Evolutionary conservation across 2,329 filamentous ascomycete species (phyloP), one percentile per base, ranked within the genome.

Genomic region (Fusarium longipes): DNA sequence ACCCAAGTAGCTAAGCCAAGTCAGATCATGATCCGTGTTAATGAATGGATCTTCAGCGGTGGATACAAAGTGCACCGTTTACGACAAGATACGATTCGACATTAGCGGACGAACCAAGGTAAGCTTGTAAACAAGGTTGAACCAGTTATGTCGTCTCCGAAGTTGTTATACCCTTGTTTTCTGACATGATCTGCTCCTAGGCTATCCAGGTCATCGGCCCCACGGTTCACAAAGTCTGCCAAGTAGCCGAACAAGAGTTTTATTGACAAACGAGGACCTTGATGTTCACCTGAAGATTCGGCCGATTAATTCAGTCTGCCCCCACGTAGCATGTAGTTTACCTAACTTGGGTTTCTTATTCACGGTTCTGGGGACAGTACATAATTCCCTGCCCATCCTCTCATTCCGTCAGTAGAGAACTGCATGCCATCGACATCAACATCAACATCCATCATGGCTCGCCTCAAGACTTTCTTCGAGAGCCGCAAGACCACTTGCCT

Each of bases 231-330:
- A 48, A 38, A 32, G 2, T 6, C 45, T 30, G 48, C 39, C 57
- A 47, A 62, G 58, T 27, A 30, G 5, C 8, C 24, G 14, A 35
- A 22, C 9, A 33, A 45, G 6, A 27, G 48, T 53, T 59, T 53
- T 25, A 48, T 18, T 67, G 58, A 67, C 57, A 67, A 58, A 56
- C 61, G 65, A 68, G 65, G 65, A 68, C 65, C 65, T 69, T 68
- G 56, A 66, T 68, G 52, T 68, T 54, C 50, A 30, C 38, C 25
- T 10, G 12, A 9, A 33, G 8, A 5, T 33, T 49, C 45, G 17
- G 45, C 32, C 45, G 17, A 12, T 36, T 25, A 17, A 25, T 22
- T 24, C 11, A 24, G n/a, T 11, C 25, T 36, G 45, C 36, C 57
- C 62, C 51, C 63, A 66, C 63, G n/a, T 25, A 18, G 25, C 35